These are phyloP conservation scores for Trypanosoma grayi DNA, from an alignment of 208 protist genomes.

Conservation along the genomic window DNA sequence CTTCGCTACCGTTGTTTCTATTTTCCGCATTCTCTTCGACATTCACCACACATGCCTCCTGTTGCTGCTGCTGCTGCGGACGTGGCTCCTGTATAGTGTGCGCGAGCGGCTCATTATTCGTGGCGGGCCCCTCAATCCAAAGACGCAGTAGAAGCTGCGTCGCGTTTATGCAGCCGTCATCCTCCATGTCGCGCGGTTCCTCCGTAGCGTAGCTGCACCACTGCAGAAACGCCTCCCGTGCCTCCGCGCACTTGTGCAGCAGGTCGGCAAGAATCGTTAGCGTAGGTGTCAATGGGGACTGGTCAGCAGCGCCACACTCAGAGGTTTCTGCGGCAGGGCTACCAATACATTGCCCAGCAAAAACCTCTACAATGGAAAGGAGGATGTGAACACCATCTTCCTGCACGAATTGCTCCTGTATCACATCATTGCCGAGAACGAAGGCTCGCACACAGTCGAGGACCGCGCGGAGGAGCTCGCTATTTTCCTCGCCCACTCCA, in stretches of 20 bases:
- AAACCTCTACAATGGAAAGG: constrained; percentile 40
- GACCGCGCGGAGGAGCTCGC: constrained; percentile 28
- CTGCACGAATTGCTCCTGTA: constrained; percentile 41
- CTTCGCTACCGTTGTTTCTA: no score
- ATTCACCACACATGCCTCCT: no score
- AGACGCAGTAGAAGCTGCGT: constrained; percentile 43
- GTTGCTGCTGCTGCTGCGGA: not conserved
- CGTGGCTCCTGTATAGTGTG: not conserved
- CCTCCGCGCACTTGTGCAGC: constrained; percentile 36
- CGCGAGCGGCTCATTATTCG: not conserved
- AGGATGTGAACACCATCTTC: constrained; percentile 45
- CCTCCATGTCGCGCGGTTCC: not conserved
- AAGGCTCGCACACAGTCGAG: constrained; percentile 30
- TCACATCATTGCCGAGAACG: constrained; percentile 31
- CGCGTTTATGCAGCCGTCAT: constrained; percentile 23
- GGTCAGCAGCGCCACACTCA: not conserved
- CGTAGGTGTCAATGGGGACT: not conserved
- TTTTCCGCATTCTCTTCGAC: no score
- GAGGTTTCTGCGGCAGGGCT: not conserved
- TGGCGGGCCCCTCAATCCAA: constrained; percentile 19
- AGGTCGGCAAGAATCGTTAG: constrained; percentile 67
- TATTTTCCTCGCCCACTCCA: not conserved
- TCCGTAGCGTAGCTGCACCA: constrained; percentile 42
- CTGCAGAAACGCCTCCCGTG: constrained; percentile 44
- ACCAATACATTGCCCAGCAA: constrained; percentile 7